These are phyloP conservation scores for Boeremia lycopersici DNA, from an alignment of 2,329 filamentous ascomycete species.

Conservation along the genomic window DNA sequence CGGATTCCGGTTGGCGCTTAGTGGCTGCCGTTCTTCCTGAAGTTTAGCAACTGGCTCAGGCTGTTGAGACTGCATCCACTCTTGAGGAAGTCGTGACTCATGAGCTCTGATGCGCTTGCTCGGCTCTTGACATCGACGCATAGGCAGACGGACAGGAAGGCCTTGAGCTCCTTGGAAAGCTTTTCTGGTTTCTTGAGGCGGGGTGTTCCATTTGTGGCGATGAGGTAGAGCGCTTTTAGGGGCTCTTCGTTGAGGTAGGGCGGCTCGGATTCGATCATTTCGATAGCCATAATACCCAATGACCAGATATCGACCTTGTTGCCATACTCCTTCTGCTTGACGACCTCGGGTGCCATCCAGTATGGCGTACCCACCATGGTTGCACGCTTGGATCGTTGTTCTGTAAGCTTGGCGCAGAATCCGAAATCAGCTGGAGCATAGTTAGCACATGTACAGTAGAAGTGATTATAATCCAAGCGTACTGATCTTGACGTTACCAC, in stretches of 20 bases:
- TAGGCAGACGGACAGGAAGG: constrained; percentile 92
- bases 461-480: constrained; percentile 50
- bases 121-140: constrained; percentile 96
- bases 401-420: constrained; percentile 97
- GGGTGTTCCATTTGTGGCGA: constrained; percentile 96
- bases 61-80: constrained; percentile 84
- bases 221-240: constrained; percentile 94
- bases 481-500: constrained; percentile 98
- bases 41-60: constrained; percentile 84
- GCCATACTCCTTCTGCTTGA: constrained; percentile 99
- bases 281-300: constrained; percentile 98
- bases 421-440: constrained; percentile 84
- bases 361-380: constrained; percentile 99
- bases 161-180: constrained; percentile 96
- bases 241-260: constrained; percentile 98
- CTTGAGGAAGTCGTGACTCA: constrained; percentile 93
- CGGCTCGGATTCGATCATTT: constrained; percentile 99
- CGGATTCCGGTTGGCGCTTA: constrained; percentile 26
- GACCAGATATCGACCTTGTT: constrained; percentile 99
- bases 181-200: constrained; percentile 98
- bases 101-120: constrained; percentile 86
- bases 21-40: constrained; percentile 70
- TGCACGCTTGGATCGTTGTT: constrained; percentile 93
- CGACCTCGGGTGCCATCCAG: constrained; percentile 99
- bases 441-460: constrained; percentile 6